Base-by-base conservation (phyloP, 176 grass and related monocot genomes). In the Cenchrus americanus region DNA sequence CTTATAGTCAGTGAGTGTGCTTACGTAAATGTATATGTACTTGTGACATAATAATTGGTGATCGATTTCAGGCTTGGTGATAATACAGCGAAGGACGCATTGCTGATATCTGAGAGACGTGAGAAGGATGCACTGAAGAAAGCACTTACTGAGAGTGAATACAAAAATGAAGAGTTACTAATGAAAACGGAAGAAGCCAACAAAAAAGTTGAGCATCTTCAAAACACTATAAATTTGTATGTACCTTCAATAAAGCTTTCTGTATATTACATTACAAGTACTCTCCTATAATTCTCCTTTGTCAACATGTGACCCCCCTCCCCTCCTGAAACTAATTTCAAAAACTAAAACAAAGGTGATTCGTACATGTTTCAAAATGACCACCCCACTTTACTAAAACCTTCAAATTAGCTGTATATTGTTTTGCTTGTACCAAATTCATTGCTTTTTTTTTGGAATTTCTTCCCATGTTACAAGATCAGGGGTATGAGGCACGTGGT, bases 51-150 rank as follows among this genome's bases (percentile, higher is more conserved):
- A 79, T 81, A 50, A 76, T 66, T 68, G 24, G 37, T 42, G 66
- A 40, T 67, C 10, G 41, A 75, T 89, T 89, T 80, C 62, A 89
- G 87, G 77, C 62, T 89, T 81, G 87, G 87, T 12, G 87, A 89
- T 62, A 79, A 89, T 76, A 76, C 87, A 81, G 55, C 24, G 3
- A 89, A 81, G 85, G 82, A 89, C 13, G 63, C 34, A 70, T 76
- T 89, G 55, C 63, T 90, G 74, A 59, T 83, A 66, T 90, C 74
- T 66, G 88, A 90, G 80, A 86, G 60, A 86, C 74, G 12, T 73
- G 88, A 90, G 79, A 90, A 91, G 76, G 86, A 86, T 81, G 86
- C 69, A 44, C 22, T 88, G 68, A 92, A 86, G 69, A 88, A 89
- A 92, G 71, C 80, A 67, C 86, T 88, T 72, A 23, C 24, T 9